Base-by-base conservation (phyloP, 1,284 basidiomycete species). In the Entoloma clypeatum region DNA sequence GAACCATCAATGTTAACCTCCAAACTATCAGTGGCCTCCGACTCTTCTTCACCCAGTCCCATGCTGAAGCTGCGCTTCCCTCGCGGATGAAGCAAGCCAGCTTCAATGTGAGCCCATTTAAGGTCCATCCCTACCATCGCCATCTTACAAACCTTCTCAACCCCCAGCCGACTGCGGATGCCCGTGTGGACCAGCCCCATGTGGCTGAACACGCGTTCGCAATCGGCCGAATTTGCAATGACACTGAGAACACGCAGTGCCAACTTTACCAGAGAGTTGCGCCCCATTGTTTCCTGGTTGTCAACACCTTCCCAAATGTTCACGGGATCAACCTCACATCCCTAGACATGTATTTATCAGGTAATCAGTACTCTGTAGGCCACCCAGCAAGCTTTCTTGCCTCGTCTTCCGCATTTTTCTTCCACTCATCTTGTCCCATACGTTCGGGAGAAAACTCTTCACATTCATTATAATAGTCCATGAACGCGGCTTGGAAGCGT, bases 131-230 rank as follows among this genome's bases (percentile, higher is more conserved):
- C 31, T 16, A 29, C 27, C 27, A 29, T 29, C 5, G 10, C 16
- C 16, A 10, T 19, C 17, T 33, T 33, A n/a, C 17, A n/a, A 18
- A 48, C 50, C 22, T 43, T 44, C 21, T 50, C 36, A 18, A 45
- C 28, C 2, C 43, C 36, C 14, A 52, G 39, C 35, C 31, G 38
- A 22, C 36, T 52, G 13, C 41, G 48, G 21, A 39, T 47, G 19
- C 41, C 47, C 16, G 39, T 48, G n/a, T 48, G 33, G 22, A 43
- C 31, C n/a, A 48, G 22, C 22, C 46, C 43, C 21, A 48, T 44
- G 26, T 32, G 38, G 29, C 49, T 50, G 31, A 50, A 50, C 4
- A 28, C 41, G 11, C 45, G 41, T 22, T 49, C 47, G 30, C 37
- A 40, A 9, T 41, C 47, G 11, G 41, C 48, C 4, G 37, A 49